Evolutionary conservation across 116 monocot genomes (phyloP).

Genomic region (Papilionanthe hybrid): DNA sequence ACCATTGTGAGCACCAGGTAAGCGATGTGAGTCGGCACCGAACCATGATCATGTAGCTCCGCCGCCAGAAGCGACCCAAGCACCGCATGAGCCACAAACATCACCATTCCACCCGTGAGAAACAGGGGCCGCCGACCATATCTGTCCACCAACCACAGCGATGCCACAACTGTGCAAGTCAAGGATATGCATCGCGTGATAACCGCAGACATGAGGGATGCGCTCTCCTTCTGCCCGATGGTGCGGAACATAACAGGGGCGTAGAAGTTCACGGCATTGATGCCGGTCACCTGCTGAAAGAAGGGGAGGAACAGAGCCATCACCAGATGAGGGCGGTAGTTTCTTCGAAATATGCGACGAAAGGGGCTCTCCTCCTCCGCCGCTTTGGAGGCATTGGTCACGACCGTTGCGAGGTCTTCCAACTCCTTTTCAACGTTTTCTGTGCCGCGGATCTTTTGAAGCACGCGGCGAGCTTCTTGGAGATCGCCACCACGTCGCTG

Average conservation of each 20-base stretch:
- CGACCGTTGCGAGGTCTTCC: conserved; percentile 4
- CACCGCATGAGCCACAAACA: not conserved
- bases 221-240: conserved; percentile 25
- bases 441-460: conserved; percentile 29
- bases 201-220: conserved; percentile 31
- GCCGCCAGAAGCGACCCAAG: conserved; percentile 1
- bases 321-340: conserved; percentile 30
- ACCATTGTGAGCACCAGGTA: conserved; percentile 5
- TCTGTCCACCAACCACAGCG: conserved; percentile 13
- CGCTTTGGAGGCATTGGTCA: conserved; percentile 14
- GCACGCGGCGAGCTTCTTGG: not conserved
- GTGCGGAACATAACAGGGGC: conserved; percentile 32
- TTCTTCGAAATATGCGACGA: conserved; percentile 8
- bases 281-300: conserved; percentile 35
- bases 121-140: conserved; percentile 19
- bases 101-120: conserved; percentile 16
- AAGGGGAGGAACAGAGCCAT: conserved; percentile 24
- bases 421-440: conserved; percentile 9
- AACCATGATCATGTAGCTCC: conserved; percentile 15
- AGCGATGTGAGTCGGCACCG: conserved; percentile 6
- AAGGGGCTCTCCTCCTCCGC: conserved; percentile 8
- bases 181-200: conserved; percentile 13
- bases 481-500: not conserved
- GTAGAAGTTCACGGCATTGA: conserved; percentile 33
- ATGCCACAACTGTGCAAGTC: not conserved